Percentiles rank a stretch among this genome's conserved stretches.
These are phyloP conservation scores for Ophiostoma tasmaniense DNA, from an alignment of 2,329 filamentous ascomycete genomes.

Conservation along the genomic window DNA sequence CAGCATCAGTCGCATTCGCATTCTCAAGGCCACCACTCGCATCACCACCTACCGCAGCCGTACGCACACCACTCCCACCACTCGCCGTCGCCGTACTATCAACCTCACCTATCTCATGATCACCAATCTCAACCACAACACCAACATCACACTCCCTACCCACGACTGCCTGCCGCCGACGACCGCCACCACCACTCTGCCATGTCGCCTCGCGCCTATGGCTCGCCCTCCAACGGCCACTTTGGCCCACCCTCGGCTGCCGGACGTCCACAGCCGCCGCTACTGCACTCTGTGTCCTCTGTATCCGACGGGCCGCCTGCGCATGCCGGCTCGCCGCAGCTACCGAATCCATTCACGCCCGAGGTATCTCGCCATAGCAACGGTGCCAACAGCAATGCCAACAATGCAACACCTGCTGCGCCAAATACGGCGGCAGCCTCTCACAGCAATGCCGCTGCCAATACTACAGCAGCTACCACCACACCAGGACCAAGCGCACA, in stretches of 20 bases:
- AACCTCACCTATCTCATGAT: background rate
- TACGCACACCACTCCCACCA: slow-evolving; percentile 17
- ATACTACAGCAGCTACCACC: background rate
- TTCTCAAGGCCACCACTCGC: background rate
- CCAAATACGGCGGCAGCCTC: background rate
- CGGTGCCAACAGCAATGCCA: background rate
- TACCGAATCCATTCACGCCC: background rate
- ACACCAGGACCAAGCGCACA: background rate
- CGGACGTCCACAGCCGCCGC: background rate
- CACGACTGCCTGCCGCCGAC: slow-evolving; percentile 9
- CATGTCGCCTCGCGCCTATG: slow-evolving; percentile 22
- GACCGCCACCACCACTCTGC: slow-evolving; percentile 18
- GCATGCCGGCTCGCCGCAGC: background rate
- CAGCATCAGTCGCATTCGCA: too few relatives aligned
- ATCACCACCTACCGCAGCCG: slow-evolving; percentile 8
- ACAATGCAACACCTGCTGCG: background rate
- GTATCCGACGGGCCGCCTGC: background rate
- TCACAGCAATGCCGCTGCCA: background rate
- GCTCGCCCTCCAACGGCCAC: background rate
- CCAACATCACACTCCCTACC: background rate
- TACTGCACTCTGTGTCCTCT: background rate
- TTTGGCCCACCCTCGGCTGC: background rate
- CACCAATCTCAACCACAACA: background rate
- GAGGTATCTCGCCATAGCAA: background rate
- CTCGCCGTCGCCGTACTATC: slow-evolving; percentile 8